These are phyloP conservation scores for Chlorokybus atmophyticus DNA, from an alignment of 139 green algal species.

Conservation along the genomic window DNA sequence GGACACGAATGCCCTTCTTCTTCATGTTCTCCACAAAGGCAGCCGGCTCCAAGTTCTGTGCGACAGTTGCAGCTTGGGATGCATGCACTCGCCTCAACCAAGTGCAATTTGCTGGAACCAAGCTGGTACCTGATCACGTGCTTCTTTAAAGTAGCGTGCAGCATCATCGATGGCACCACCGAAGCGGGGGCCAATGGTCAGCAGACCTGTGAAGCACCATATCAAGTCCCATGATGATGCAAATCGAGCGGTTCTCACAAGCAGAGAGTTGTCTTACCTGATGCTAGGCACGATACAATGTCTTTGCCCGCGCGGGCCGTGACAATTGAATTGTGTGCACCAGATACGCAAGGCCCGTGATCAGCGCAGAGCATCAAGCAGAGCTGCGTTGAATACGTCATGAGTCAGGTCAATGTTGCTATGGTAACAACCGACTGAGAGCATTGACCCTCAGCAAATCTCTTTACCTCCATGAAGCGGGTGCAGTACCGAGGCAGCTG, in stretches of 20 bases:
- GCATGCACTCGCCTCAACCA: no score
- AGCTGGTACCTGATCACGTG: constrained; percentile 21
- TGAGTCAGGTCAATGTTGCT: not conserved
- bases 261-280: constrained; percentile 18
- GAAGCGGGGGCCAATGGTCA: constrained; percentile 59
- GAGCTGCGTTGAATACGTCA: constrained; percentile 37
- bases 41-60: constrained; percentile 26
- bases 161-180: constrained; percentile 82
- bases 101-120: no score
- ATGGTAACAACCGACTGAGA: no score
- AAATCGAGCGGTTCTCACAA: not conserved
- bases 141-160: constrained; percentile 55
- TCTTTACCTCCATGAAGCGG: constrained; percentile 81
- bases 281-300: constrained; percentile 66
- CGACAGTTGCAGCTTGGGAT: no score
- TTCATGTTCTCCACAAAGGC: constrained; percentile 84
- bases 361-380: constrained; percentile 88
- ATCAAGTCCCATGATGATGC: not conserved
- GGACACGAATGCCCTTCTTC: constrained; percentile 54
- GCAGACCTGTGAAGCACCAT: constrained; percentile 14
- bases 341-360: constrained; percentile 80
- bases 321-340: constrained; percentile 87
- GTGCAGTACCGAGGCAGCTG: constrained; percentile 67
- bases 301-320: constrained; percentile 74
- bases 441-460: no score